Evolutionary conservation across 108 stramenopile genomes (phyloP).

Genomic region (Craspedostauros australis): DNA sequence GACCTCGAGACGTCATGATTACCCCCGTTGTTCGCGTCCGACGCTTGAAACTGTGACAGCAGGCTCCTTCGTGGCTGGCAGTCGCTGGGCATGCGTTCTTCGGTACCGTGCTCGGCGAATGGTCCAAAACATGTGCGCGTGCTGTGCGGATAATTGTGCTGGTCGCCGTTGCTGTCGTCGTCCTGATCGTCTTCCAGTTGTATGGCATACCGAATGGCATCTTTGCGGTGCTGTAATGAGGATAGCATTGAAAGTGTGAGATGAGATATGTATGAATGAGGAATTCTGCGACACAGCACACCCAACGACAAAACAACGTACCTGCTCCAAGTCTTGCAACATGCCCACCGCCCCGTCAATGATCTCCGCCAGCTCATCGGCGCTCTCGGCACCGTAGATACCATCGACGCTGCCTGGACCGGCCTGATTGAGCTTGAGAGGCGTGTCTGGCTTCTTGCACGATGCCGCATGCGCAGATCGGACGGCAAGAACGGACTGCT

Average conservation of each 20-base stretch:
- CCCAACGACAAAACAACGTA: conserved; percentile 5
- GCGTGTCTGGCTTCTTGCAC: no score
- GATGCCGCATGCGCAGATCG: conserved; percentile 68
- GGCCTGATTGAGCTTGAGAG: no score
- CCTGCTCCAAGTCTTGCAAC: conserved; percentile 85
- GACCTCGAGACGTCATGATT: no score
- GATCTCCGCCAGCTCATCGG: conserved; percentile 73
- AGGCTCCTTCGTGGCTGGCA: no score
- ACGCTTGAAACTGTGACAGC: neutral
- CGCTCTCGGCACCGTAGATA: conserved; percentile 48
- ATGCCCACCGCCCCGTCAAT: conserved; percentile 78
- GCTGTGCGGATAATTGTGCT: neutral
- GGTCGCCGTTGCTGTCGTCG: conserved; percentile 5
- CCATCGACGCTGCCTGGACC: neutral
- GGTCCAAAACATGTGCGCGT: no score
- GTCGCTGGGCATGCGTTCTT: no score
- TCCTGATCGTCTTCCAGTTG: conserved; percentile 24
- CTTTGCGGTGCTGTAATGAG: conserved; percentile 57
- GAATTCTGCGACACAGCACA: neutral
- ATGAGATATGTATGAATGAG: neutral
- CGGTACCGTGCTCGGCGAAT: no score
- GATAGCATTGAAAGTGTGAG: neutral
- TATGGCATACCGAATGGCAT: conserved; percentile 72
- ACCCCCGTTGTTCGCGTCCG: conserved; percentile 2
- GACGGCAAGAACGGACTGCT: conserved; percentile 70